Evolutionary conservation across 1,284 basidiomycete genomes (phyloP).

Genomic region (Mycena sp.): DNA sequence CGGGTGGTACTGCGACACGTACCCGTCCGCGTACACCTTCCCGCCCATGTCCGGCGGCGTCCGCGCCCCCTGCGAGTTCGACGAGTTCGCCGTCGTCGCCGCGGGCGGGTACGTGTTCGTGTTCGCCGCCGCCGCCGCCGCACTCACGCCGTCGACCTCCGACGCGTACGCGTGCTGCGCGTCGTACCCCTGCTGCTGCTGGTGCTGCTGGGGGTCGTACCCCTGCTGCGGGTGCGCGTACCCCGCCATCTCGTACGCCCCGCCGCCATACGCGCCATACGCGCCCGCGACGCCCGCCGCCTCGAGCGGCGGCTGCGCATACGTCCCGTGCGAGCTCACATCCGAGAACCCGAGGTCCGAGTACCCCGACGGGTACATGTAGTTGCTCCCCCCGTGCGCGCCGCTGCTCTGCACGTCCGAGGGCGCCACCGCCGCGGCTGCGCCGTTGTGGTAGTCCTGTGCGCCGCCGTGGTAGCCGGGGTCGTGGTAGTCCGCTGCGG

Average conservation of each 20-base stretch:
- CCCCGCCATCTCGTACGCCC: constrained; percentile 31
- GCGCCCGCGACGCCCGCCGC: constrained; percentile 23
- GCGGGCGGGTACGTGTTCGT: constrained; percentile 26
- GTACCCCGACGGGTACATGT: constrained; percentile 31
- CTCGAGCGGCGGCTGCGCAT: constrained; percentile 59
- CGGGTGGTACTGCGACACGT: constrained; percentile 14
- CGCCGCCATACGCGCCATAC: constrained; percentile 42
- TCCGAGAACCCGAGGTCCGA: constrained; percentile 58
- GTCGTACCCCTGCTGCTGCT: constrained; percentile 2
- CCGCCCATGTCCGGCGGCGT: constrained; percentile 25
- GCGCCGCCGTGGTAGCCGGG: constrained; percentile 25
- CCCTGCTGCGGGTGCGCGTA: constrained; percentile 21
- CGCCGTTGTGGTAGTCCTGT: constrained; percentile 27
- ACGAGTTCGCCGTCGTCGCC: constrained; percentile 28
- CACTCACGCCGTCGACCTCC: not conserved
- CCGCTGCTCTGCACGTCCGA: constrained; percentile 10
- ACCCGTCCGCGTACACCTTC: constrained; percentile 17
- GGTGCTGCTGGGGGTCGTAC: constrained; percentile 16
- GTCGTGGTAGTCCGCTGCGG: not conserved
- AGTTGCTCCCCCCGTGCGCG: constrained; percentile 29
- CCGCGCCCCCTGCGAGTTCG: constrained; percentile 2
- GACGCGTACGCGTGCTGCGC: constrained; percentile 12
- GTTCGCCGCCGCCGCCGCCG: too few relatives aligned
- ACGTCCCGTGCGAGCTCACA: constrained; percentile 68
- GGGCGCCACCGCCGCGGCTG: not conserved